Conservation (phyloP, 2,329 filamentous ascomycete species). For the Fusarium sp. region DNA sequence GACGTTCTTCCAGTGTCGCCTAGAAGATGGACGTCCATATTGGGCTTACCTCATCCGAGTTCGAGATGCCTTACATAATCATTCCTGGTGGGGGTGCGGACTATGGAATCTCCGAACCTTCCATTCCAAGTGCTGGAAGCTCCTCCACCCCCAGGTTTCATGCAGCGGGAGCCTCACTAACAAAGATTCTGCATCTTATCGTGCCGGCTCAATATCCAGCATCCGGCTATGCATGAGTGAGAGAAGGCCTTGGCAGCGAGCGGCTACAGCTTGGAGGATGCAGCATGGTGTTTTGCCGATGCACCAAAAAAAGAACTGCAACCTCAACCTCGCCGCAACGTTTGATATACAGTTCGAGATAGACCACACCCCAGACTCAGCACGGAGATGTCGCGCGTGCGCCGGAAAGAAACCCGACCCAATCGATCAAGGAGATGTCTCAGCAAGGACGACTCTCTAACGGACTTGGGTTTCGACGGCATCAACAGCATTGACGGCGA, state of each 20-base stretch:
- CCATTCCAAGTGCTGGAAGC: too few species aligned
- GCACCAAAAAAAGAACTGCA: not conserved
- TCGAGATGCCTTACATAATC: slow-evolving; percentile 25
- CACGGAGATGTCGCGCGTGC: not conserved
- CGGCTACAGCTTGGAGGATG: not conserved
- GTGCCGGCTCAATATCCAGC: slow-evolving; percentile 20
- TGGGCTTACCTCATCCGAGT: slow-evolving; percentile 4
- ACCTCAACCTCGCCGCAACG: not conserved
- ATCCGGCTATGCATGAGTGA: slow-evolving; percentile 12
- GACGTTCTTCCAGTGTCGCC: slow-evolving; percentile 47
- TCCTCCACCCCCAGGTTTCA: slow-evolving; percentile 7
- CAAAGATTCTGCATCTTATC: slow-evolving; percentile 15
- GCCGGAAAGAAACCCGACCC: slow-evolving; percentile 20
- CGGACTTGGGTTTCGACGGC: not conserved
- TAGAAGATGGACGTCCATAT: slow-evolving; percentile 21
- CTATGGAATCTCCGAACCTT: slow-evolving; percentile 21
- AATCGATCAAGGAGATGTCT: not conserved
- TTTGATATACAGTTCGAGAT: slow-evolving; percentile 24
- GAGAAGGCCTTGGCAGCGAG: slow-evolving; percentile 4
- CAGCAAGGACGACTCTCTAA: not conserved
- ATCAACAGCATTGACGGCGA: not conserved
- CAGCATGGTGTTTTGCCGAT: not conserved
- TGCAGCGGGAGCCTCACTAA: slow-evolving; percentile 14
- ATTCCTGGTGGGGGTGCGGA: not conserved
- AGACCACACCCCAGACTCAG: slow-evolving; percentile 19